These are phyloP conservation scores for Posidonia australis DNA, from an alignment of 106 monocot species.

Conservation along the genomic window DNA sequence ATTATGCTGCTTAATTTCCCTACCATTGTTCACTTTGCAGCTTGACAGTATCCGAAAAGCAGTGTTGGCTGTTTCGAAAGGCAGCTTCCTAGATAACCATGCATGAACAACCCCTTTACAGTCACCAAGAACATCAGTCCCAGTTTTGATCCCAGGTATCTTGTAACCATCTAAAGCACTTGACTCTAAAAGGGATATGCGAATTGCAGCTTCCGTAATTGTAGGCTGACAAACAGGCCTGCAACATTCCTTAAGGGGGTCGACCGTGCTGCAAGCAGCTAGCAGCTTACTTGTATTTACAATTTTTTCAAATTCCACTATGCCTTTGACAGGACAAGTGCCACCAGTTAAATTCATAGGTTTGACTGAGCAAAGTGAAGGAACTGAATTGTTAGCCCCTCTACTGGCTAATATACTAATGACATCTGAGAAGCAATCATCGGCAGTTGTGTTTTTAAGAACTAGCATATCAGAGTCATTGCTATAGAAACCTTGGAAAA, in stretches of 20 bases:
- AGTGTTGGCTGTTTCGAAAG: slow-evolving; percentile 51
- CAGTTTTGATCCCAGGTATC: slow-evolving; percentile 31
- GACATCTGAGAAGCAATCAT: slow-evolving; percentile 86
- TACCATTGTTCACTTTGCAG: slow-evolving; percentile 96
- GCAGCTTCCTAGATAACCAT: slow-evolving; percentile 69
- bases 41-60: slow-evolving; percentile 84
- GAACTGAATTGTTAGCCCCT: slow-evolving; percentile 76
- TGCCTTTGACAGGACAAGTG: slow-evolving; percentile 83
- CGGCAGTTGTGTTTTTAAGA: slow-evolving; percentile 41
- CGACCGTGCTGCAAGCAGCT: slow-evolving; percentile 75
- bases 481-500: slow-evolving; percentile 65
- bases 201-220: slow-evolving; percentile 85
- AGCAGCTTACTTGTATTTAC: slow-evolving; percentile 81
- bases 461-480: slow-evolving; percentile 39
- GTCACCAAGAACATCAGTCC: slow-evolving; percentile 48
- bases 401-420: slow-evolving; percentile 69
- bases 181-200: slow-evolving; percentile 41
- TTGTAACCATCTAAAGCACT: slow-evolving; percentile 29
- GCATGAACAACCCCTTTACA: slow-evolving; percentile 89
- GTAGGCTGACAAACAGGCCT: slow-evolving; percentile 81
- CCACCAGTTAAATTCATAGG: slow-evolving; percentile 67
- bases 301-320: slow-evolving; percentile 58
- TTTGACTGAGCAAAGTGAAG: slow-evolving; percentile 58
- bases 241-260: slow-evolving; percentile 94
- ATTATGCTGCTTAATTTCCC: background rate